These are phyloP conservation scores for Myxozyma kluyveri DNA, from an alignment of 805 yeast species.

Conservation along the genomic window DNA sequence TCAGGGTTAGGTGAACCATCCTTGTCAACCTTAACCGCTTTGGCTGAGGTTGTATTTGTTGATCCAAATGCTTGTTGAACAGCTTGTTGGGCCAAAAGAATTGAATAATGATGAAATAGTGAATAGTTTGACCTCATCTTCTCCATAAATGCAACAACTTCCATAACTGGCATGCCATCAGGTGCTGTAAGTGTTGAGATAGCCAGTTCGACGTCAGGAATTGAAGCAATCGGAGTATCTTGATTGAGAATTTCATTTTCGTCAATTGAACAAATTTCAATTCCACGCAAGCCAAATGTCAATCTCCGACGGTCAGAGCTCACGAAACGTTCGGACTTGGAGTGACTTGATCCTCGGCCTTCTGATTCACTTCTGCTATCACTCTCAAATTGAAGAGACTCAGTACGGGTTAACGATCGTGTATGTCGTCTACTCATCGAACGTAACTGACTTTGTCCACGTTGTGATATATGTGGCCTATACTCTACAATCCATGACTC, in stretches of 20 bases:
- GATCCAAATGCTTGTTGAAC: constrained; percentile 11
- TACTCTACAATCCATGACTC: constrained; percentile 28
- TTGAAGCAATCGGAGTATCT: constrained; percentile 29
- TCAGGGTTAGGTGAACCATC: background rate
- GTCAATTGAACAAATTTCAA: constrained; percentile 34
- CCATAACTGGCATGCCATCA: constrained; percentile 20
- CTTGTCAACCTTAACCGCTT: too few species aligned
- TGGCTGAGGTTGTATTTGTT: background rate
- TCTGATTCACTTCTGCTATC: too few species aligned
- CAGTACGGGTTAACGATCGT: constrained; percentile 1
- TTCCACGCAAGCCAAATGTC: constrained; percentile 31
- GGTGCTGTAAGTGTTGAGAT: constrained; percentile 23
- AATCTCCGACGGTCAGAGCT: constrained; percentile 31
- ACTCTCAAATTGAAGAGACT: background rate
- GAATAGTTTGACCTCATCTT: constrained; percentile 33
- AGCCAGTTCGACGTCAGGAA: constrained; percentile 34
- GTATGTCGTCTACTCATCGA: constrained; percentile 9
- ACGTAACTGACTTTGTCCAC: background rate
- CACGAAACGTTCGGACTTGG: background rate
- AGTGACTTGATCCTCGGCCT: too few species aligned
- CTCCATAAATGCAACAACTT: constrained; percentile 30
- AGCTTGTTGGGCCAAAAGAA: constrained; percentile 22
- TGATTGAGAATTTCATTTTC: constrained; percentile 30
- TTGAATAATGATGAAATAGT: constrained; percentile 23
- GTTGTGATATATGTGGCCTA: constrained; percentile 9